Evolutionary conservation across 2,329 filamentous ascomycete genomes (phyloP).

Genomic region (Trematosphaeria pertusa): DNA sequence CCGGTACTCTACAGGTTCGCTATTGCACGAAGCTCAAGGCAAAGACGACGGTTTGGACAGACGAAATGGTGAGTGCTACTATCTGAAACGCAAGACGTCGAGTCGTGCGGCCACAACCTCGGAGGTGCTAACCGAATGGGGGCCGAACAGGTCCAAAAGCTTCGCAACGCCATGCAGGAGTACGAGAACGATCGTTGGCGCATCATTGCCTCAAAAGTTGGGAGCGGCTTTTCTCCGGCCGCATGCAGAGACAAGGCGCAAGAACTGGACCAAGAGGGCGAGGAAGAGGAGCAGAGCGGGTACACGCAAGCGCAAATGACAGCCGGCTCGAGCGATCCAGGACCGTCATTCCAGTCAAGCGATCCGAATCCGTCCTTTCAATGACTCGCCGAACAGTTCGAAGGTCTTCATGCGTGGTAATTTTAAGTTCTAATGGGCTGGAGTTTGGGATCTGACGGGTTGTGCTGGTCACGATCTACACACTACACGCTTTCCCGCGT

Average conservation of each 20-base stretch:
- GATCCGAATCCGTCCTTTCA: conserved; percentile 42
- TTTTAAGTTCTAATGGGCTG: conserved; percentile 16
- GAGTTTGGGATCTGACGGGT: conserved; percentile 16
- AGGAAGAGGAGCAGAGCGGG: conserved; percentile 35
- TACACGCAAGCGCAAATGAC: conserved; percentile 43
- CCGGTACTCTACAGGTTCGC: conserved; percentile 88
- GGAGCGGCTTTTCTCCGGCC: conserved; percentile 84
- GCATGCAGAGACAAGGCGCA: conserved; percentile 83
- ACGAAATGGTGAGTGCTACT: conserved; percentile 76
- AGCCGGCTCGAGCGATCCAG: conserved; percentile 35
- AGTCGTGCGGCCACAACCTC: conserved; percentile 36
- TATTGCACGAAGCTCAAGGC: conserved; percentile 96
- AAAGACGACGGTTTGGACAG: conserved; percentile 91
- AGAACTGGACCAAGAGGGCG: conserved; percentile 58
- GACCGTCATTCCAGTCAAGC: conserved; percentile 25
- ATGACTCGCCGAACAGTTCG: conserved; percentile 45
- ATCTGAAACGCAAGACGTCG: conserved; percentile 45
- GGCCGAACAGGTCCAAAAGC: conserved; percentile 72
- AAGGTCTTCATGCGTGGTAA: conserved; percentile 37
- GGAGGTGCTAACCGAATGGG: conserved; percentile 43
- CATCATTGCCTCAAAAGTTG: conserved; percentile 88
- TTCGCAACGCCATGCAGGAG: conserved; percentile 77
- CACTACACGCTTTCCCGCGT: conserved; percentile 17
- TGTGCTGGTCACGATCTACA: conserved; percentile 42
- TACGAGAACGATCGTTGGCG: conserved; percentile 94